Base-by-base conservation (phyloP, 345 rosid species). In the Eutrema yunnanense region DNA sequence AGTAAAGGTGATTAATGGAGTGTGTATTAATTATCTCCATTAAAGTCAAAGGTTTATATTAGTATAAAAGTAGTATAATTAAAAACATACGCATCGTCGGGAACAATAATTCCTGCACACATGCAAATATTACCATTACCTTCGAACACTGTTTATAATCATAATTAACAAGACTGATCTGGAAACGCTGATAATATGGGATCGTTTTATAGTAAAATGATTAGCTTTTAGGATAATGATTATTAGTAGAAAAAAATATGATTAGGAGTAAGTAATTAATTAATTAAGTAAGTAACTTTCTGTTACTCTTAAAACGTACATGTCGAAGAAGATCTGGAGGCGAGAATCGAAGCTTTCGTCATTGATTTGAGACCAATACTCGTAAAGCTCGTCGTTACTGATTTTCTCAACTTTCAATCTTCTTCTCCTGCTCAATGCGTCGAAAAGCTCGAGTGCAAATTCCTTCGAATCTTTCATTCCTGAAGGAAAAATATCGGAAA, bases 251-350 rank as follows among this genome's bases (percentile, higher is more conserved):
- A 54, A 61, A n/a, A 40, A 62, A 48, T 9, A 48, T 32, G 69
- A 69, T 77, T 47, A 65, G 19, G 13, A 55, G 41, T 48, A 40
- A 34, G 9, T 54, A 52, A 69, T 22, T 61, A 43, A 69, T 63
- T 46, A 71, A 75, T 6, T 65, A 0, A n/a, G n/a, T n/a, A n/a
- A 61, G 22, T 62, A 44, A 56, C 27, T 55, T 34, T 33, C 4
- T 62, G 19, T 64, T 48, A 48, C 32, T 16, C 4, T 27, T 3
- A 0, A 2, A 38, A 64, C 79, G 57, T 84, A 95, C 99, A 95
- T 95, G 80, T 95, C 99, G 86, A 95, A 95, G 94, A 94, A 94
- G 98, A 94, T 92, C 90, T 95, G 99, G 51, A 95, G 96, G 3
- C 99, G 92, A 66, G 99, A 95, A 82, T 95, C 99, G 62, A 95